Evolutionary conservation across 768 basidiomycete species (phyloP).

Genomic region (Xerocomellus intermedius): DNA sequence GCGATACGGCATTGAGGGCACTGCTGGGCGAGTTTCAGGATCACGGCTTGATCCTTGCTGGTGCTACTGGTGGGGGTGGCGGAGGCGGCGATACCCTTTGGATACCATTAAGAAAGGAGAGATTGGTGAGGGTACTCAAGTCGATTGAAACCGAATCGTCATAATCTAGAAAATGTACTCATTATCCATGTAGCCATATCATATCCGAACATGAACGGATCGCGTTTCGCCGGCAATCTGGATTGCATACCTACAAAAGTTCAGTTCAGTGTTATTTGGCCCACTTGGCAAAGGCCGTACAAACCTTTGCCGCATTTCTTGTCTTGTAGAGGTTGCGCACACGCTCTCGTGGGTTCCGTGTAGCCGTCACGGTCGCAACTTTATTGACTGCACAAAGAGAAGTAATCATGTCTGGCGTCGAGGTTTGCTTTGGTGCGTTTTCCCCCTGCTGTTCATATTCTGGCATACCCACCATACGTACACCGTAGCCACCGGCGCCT

Average conservation of each 20-base stretch:
- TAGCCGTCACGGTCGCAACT: neutral
- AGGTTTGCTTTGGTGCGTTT: neutral
- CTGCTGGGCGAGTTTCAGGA: constrained; percentile 90
- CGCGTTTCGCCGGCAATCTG: neutral
- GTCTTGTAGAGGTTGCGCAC: neutral
- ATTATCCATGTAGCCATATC: neutral
- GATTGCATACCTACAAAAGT: too few relatives aligned
- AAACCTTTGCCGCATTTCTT: neutral
- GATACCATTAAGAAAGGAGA: constrained; percentile 84
- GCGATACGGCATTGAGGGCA: constrained; percentile 78
- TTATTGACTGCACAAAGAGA: neutral
- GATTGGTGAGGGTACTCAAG: constrained; percentile 50
- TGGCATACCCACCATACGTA: neutral
- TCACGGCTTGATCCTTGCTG: constrained; percentile 73
- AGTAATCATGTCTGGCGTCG: neutral
- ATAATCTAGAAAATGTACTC: constrained; percentile 6
- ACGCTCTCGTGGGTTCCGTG: neutral
- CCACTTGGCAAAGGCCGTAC: too few relatives aligned
- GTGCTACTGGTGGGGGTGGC: constrained; percentile 40
- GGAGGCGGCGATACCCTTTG: constrained; percentile 65
- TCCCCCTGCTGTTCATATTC: neutral
- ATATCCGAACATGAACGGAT: neutral
- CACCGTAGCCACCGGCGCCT: constrained; percentile 28
- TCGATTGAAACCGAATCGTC: constrained; percentile 23
- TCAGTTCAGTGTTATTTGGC: too few relatives aligned